Evolutionary conservation across 768 basidiomycete species (phyloP), one percentile per base, ranked within the genome.

Genomic region (Tubosaeta brunneosetosa): DNA sequence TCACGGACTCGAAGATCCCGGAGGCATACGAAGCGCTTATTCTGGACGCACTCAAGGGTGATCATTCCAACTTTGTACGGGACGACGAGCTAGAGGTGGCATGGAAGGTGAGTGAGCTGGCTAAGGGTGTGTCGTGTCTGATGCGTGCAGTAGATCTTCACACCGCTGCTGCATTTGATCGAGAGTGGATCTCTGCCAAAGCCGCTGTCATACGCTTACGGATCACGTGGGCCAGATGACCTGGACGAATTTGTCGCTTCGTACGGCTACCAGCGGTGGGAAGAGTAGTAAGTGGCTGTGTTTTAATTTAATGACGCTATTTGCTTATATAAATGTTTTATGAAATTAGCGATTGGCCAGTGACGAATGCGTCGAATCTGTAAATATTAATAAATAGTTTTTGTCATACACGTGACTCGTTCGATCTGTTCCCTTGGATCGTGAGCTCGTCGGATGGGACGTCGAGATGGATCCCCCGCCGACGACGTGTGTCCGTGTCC

Each of bases 1-100:
- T 98, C 77, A 73, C 83, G 37, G 94, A 97, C 55, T 71, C 83
- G 45, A 86, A 87, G 71, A 97, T 99, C 56, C 97, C 97, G 29
- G 95, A 97, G 75, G 95, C 94, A 31, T 95, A 97, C 68, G 91
- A 97, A 73, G 86, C 88, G 10, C 84, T 99, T 54, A 94, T 99
- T 65, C 78, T 97, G 53, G 95, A 99, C 65, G 91, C 92, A 13
- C 79, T 99, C 71, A 90, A 86, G 68, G 95, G 95, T n/a, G 95
- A 99, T 65, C 94, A 97, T 73, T 95, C 93, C 26, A 99, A 99
- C 77, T 99, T 99, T 76, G 95, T 99, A 52, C 85, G 95, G 56
- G 82, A 97, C 68, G 95, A 99, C 71, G 95, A 99, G 72, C 78
- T 99, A 61, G 95, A 97, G 64, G 85, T 87, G 48, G 97, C 95